These are phyloP conservation scores for Nematodospora anomalae DNA, from an alignment of 1,139 yeast species.

Conservation along the genomic window DNA sequence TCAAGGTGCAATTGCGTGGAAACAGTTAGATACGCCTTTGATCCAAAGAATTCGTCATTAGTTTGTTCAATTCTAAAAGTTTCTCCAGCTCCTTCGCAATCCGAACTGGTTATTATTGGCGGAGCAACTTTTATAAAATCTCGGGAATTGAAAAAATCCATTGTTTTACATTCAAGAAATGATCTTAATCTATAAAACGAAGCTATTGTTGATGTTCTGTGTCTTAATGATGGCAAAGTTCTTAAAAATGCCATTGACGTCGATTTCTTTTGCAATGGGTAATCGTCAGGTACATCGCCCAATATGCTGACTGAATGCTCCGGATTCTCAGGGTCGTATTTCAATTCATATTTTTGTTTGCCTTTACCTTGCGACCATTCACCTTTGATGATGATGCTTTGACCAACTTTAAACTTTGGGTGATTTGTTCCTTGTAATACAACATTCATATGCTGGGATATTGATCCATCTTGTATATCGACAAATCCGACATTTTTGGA, in stretches of 20 bases:
- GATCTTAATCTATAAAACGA: conserved; percentile 75
- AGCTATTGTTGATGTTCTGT: conserved; percentile 66
- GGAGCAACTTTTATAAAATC: conserved; percentile 76
- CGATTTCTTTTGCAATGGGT: conserved; percentile 82
- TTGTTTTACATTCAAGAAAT: conserved; percentile 53
- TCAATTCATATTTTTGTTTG: conserved; percentile 34
- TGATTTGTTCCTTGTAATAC: conserved; percentile 41
- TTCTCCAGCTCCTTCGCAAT: conserved; percentile 98
- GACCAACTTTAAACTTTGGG: conserved; percentile 48
- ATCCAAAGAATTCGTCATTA: conserved; percentile 55
- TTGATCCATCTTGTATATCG: conserved; percentile 78
- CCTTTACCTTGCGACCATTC: conserved; percentile 32
- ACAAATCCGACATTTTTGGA: conserved; percentile 79
- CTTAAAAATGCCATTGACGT: conserved; percentile 69
- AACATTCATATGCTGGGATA: conserved; percentile 54
- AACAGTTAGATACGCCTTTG: conserved; percentile 73
- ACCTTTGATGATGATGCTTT: conserved; percentile 35
- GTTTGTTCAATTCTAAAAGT: conserved; percentile 55
- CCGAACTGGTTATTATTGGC: conserved; percentile 84
- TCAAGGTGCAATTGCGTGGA: conserved; percentile 92
- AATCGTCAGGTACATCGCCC: conserved; percentile 61
- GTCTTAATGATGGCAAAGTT: conserved; percentile 69
- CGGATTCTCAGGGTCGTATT: conserved; percentile 23
- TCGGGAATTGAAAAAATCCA: conserved; percentile 51
- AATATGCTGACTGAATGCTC: conserved; percentile 26